Conservation (phyloP, 257 asterid genomes). For the Solanum microdontum region DNA sequence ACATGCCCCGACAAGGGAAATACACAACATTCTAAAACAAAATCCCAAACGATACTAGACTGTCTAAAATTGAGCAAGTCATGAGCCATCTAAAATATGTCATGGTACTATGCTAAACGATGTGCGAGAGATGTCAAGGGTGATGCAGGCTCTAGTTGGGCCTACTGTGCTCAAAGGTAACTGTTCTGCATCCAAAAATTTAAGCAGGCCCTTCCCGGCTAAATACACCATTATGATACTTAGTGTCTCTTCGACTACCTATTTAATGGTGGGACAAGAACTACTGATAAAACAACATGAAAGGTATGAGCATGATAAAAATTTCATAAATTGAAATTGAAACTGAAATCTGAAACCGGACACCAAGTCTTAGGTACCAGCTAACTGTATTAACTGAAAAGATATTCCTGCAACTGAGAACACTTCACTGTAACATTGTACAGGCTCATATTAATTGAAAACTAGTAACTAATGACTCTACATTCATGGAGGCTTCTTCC, state of each 20-base stretch:
- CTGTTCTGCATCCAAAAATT: not conserved
- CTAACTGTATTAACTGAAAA: not conserved
- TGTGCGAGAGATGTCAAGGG: not conserved
- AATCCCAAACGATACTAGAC: not conserved
- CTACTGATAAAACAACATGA: not conserved
- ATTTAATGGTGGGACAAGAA: not conserved
- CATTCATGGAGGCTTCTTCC: not conserved
- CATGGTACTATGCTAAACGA: not conserved
- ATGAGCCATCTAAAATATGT: not conserved
- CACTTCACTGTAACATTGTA: not conserved
- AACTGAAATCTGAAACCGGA: not conserved
- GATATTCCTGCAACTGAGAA: not conserved
- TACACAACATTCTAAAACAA: not conserved
- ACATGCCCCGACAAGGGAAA: not conserved
- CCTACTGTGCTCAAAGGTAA: not conserved
- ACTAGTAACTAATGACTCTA: not conserved
- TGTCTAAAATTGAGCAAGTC: not conserved
- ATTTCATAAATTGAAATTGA: not conserved
- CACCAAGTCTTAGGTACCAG: not conserved
- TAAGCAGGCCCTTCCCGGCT: not conserved
- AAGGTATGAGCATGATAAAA: not conserved
- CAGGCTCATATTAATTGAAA: not conserved
- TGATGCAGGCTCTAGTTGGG: not conserved
- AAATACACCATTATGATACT: not conserved
- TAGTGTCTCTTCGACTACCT: not conserved